These are phyloP conservation scores for Fremontodendron californicum DNA, from an alignment of 345 rosid genomes.

Conservation along the genomic window DNA sequence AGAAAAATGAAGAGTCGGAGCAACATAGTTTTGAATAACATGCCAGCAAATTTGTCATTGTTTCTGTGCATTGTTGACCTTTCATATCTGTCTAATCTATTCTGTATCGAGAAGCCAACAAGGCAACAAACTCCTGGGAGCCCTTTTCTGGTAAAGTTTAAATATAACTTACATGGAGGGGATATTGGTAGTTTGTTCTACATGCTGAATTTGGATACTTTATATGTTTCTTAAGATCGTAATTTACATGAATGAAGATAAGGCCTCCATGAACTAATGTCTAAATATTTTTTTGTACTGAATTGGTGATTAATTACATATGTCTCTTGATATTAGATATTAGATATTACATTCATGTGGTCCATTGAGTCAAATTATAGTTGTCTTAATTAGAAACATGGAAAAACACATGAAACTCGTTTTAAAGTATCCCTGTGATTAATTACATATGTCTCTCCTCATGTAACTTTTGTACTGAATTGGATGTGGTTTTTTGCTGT, in stretches of 20 bases:
- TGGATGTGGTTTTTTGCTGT: not conserved
- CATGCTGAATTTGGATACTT: not conserved
- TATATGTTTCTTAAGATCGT: not conserved
- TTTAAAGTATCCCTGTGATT: no score
- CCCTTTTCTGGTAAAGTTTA: not conserved
- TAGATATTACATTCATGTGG: no score
- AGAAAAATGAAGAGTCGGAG: no score
- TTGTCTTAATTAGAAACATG: no score
- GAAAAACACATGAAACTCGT: no score
- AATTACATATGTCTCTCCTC: not conserved
- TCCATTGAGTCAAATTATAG: no score
- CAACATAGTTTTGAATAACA: no score
- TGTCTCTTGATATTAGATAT: no score
- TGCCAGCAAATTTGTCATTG: not conserved
- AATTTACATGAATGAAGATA: not conserved
- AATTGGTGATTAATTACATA: no score
- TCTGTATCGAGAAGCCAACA: not conserved
- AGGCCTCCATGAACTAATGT: no score
- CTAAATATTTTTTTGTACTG: no score
- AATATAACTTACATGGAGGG: not conserved
- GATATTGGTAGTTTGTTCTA: not conserved
- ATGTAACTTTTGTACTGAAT: not conserved
- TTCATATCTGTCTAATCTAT: not conserved
- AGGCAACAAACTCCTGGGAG: constrained; percentile 6
- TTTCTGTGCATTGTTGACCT: not conserved